Evolutionary conservation across 768 basidiomycete species (phyloP), one percentile per base, ranked within the genome.

Genomic region (Xerocomus spinulosus): DNA sequence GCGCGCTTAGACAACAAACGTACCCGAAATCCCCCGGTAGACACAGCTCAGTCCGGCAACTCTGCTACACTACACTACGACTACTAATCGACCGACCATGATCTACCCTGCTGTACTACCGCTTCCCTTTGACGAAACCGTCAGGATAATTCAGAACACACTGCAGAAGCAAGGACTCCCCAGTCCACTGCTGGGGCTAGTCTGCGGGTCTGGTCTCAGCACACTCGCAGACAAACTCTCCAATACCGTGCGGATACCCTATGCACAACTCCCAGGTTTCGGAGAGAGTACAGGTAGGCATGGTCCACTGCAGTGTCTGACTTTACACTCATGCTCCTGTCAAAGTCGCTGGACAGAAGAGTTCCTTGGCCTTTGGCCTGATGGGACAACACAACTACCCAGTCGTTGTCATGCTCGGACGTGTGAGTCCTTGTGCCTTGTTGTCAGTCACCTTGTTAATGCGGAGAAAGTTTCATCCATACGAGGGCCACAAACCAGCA

Each of bases 381-480:
- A 72, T 93, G 58, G 87, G 89, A 1, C 59, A 64, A 25, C 68
- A 74, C 43, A 78, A 79, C n/a, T 76, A 86, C 0, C 87, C 92
- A 0, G 91, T 88, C 10, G 88, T 94, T 3, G 88, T 85, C 9
- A 92, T 92, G 87, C 81, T 94, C 25, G 92, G 92, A 50, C 74
- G 92, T 62, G 88, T 89, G 57, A 45, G 80, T 65, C 15, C 36
- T 15, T 41, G 32, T 34, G 23, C 38, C 10, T 45, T 33, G 23
- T 30, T n/a, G 14, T n/a, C n/a, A 13, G 23, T 48, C 32, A 21
- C 44, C 36, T 13, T 46, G 35, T 44, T 48, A 45, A 46, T 44
- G 37, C 37, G 49, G 28, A 47, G 44, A 45, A 55, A 91, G 88
- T 87, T 92, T 57, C 90, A 92, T 64, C 75, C 80, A 1, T 95